A percentile compares a stretch with the other conserved stretches of the same genome.
phyloP scores from a whole-genome alignment of 495 filamentous ascomycete genomes.

The Trichoderma parareesei region DNA sequence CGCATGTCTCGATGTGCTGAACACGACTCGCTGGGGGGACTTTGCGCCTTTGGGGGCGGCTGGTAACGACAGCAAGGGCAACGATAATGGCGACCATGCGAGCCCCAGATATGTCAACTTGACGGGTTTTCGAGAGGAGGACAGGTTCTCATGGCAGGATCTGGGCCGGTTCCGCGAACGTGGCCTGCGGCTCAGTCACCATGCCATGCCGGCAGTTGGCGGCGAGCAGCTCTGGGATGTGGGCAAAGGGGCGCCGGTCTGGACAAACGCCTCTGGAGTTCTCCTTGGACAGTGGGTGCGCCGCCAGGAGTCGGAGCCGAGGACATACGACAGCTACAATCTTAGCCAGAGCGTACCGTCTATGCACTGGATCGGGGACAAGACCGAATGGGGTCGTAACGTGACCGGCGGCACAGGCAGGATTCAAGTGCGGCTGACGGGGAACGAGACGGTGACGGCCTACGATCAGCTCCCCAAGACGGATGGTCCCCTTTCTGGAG shows the following conservation, averaged over 20 bases:
- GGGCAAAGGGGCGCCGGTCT: constrained; percentile 45
- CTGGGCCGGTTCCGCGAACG: constrained; percentile 39
- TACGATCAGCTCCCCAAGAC: constrained; percentile 23
- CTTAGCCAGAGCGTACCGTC: constrained; percentile 38
- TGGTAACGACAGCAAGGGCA: constrained; percentile 7
- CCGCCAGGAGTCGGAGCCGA: constrained; percentile 29
- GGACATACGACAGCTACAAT: constrained; percentile 36
- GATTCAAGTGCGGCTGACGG: constrained; percentile 44
- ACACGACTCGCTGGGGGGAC: constrained; percentile 65
- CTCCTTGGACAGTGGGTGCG: constrained; percentile 71
- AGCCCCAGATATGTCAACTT: constrained; percentile 62
- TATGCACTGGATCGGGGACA: constrained; percentile 28
- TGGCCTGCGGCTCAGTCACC: constrained; percentile 35
- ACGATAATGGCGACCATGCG: constrained; percentile 16
- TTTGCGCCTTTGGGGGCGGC: constrained; percentile 36
- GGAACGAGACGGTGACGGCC: constrained; percentile 39
- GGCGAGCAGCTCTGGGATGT: constrained; percentile 25
- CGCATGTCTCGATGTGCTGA: constrained; percentile 55
- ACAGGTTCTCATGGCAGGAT: constrained; percentile 68
- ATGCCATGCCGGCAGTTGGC: constrained; percentile 27
- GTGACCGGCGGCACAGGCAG: constrained; percentile 53
- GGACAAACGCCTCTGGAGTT: constrained; percentile 74
- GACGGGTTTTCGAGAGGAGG: constrained; percentile 62
- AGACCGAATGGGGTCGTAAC: constrained; percentile 55
- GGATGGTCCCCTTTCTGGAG: constrained; percentile 14